These are phyloP conservation scores for Inga leiocalycina DNA, from an alignment of 306 rosid species.

Conservation along the genomic window DNA sequence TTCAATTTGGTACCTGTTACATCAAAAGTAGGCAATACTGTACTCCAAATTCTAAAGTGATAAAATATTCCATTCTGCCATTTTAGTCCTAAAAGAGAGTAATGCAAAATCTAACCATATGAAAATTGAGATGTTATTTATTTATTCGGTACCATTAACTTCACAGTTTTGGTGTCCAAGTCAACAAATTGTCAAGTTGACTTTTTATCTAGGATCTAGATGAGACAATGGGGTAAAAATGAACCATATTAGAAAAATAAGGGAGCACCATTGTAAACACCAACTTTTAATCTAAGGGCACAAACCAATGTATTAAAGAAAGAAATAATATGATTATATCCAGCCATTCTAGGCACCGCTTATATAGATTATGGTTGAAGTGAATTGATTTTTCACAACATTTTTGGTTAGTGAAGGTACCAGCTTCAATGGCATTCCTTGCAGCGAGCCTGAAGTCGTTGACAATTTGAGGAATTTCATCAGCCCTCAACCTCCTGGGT, in stretches of 20 bases:
- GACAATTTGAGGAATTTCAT: neutral
- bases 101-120: neutral
- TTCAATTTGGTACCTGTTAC: neutral
- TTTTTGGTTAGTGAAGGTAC: neutral
- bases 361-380: neutral
- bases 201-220: neutral
- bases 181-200: neutral
- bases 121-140: neutral
- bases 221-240: neutral
- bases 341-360: neutral
- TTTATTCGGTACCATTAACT: neutral
- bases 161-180: neutral
- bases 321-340: neutral
- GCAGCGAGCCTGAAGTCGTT: neutral
- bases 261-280: neutral
- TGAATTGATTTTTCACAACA: neutral
- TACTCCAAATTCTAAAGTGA: neutral
- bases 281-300: neutral
- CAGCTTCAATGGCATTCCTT: neutral
- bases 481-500: neutral
- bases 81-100: neutral
- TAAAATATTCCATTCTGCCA: neutral
- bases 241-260: neutral
- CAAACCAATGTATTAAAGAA: neutral
- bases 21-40: neutral